A percentile compares a stretch with the other conserved stretches of the same genome.
Evolutionary conservation across 441 rosid species (phyloP).

Genomic region (Isatis lusitanica): DNA sequence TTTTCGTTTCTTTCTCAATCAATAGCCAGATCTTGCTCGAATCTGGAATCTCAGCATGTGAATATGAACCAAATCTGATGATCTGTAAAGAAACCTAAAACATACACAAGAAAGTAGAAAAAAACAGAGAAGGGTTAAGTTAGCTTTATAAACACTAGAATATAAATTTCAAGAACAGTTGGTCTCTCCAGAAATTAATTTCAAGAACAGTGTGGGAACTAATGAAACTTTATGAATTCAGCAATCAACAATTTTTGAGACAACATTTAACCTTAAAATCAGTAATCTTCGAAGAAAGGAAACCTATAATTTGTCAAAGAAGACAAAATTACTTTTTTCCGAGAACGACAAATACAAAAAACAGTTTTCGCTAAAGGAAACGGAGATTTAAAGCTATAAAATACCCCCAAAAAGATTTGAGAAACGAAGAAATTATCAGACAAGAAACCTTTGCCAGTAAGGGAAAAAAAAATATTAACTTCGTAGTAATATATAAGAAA

Average conservation of each 20-base stretch:
- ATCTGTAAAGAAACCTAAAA: constrained; percentile 19
- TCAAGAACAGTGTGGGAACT: neutral
- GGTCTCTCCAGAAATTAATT: neutral
- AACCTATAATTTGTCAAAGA: neutral
- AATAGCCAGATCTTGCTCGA: constrained; percentile 18
- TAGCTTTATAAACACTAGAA: neutral
- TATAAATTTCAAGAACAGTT: neutral
- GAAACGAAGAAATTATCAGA: neutral
- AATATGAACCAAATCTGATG: neutral
- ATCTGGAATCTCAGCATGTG: constrained; percentile 5
- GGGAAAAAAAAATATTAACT: neutral
- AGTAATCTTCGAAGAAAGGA: neutral
- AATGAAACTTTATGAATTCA: neutral
- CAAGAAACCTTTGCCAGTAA: neutral
- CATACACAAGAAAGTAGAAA: neutral
- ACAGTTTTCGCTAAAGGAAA: neutral
- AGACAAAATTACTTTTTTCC: no score
- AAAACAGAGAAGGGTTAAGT: constrained; percentile 14
- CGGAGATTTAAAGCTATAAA: neutral
- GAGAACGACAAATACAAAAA: no score
- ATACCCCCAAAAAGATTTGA: no score
- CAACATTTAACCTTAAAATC: neutral
- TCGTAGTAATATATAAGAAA: neutral
- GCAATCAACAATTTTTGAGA: neutral
- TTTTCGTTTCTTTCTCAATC: neutral